Evolutionary conservation across 768 basidiomycete species (phyloP).

Genomic region (Suillus clintonianus): DNA sequence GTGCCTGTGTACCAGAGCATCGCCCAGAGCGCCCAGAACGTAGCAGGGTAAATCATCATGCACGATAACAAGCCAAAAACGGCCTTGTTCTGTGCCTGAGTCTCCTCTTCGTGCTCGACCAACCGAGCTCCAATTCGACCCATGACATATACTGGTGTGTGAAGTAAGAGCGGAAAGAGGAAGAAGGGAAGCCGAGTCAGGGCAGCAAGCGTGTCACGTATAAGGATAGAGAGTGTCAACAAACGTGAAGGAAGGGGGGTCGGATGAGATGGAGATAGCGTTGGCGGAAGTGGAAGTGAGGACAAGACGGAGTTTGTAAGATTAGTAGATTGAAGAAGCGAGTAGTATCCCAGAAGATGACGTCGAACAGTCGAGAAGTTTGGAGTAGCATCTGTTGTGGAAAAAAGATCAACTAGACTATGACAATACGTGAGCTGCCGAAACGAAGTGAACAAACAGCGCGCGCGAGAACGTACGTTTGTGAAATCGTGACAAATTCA

Average conservation of each 20-base stretch:
- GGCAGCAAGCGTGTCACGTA: constrained; percentile 74
- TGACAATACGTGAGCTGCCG: constrained; percentile 20
- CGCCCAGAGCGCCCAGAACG: constrained; percentile 87
- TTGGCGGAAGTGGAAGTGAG: constrained; percentile 79
- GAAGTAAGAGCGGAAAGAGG: constrained; percentile 79
- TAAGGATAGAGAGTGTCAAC: constrained; percentile 72
- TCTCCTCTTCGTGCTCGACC: constrained; percentile 86
- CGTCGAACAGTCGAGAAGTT: constrained; percentile 64
- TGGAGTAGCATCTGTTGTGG: constrained; percentile 60
- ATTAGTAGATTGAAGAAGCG: constrained; percentile 76
- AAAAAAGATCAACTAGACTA: constrained; percentile 88
- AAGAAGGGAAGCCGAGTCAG: constrained; percentile 86
- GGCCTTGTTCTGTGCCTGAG: constrained; percentile 96
- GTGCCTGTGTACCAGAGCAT: constrained; percentile 72
- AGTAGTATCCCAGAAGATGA: constrained; percentile 84
- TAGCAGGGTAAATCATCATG: constrained; percentile 74
- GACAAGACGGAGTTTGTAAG: constrained; percentile 86
- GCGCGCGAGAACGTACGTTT: constrained; percentile 67
- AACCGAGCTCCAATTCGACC: constrained; percentile 73
- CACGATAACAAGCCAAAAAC: constrained; percentile 80
- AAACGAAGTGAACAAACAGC: constrained; percentile 3
- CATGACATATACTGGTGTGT: constrained; percentile 84
- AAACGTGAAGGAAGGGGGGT: constrained; percentile 79
- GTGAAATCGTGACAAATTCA: constrained; percentile 82
- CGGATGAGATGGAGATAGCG: constrained; percentile 77